phyloP scores from a whole-genome alignment of 1,284 basidiomycete species.

The Exobasidium rhododendri region DNA sequence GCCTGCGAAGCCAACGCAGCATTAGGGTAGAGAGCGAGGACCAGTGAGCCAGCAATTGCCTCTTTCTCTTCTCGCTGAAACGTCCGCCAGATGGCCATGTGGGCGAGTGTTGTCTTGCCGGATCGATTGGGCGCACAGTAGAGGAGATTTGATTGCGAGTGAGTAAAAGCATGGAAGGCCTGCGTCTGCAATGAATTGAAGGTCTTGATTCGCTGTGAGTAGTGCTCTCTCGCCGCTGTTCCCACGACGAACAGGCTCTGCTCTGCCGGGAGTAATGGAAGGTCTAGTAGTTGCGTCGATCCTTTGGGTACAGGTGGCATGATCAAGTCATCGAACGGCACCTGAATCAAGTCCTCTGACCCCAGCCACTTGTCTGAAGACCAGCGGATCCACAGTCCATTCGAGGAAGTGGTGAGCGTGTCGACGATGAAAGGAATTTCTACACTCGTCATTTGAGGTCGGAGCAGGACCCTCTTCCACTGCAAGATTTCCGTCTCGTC shows the following conservation, averaged over 20 bases:
- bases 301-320: slow-evolving; percentile 71
- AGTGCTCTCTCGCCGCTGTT: slow-evolving; percentile 56
- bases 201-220: slow-evolving; percentile 57
- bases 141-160: slow-evolving; percentile 71
- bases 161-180: slow-evolving; percentile 75
- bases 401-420: slow-evolving; percentile 41
- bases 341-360: slow-evolving; percentile 70
- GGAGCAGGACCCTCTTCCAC: slow-evolving; percentile 62
- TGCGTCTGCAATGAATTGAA: slow-evolving; percentile 90
- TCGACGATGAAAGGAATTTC: slow-evolving; percentile 79
- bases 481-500: slow-evolving; percentile 78
- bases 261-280: slow-evolving; percentile 67
- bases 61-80: slow-evolving; percentile 44
- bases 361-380: slow-evolving; percentile 93
- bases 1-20: not conserved
- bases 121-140: slow-evolving; percentile 75
- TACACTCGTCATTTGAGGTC: slow-evolving; percentile 62
- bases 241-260: not conserved
- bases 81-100: slow-evolving; percentile 69
- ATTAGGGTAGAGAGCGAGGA: slow-evolving; percentile 12
- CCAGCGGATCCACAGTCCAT: slow-evolving; percentile 64
- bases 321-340: slow-evolving; percentile 68
- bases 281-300: slow-evolving; percentile 70
- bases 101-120: slow-evolving; percentile 76
- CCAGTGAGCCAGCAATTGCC: not conserved